Base-by-base conservation (phyloP, 2,329 filamentous ascomycete genomes). In the Alternaria rosae region DNA sequence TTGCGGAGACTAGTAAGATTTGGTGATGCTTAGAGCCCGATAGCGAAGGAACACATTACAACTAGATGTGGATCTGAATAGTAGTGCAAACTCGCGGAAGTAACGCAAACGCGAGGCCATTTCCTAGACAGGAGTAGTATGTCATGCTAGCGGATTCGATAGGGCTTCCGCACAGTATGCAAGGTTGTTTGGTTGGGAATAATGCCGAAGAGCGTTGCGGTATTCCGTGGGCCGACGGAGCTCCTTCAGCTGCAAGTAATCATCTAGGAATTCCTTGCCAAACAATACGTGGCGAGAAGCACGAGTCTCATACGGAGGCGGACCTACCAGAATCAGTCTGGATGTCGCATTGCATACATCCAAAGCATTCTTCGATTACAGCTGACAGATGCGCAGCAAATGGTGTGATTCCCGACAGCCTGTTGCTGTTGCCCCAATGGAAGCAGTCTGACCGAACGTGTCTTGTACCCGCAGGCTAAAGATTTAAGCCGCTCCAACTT, bases 381-480 rank as follows among this genome's bases (percentile, higher is more conserved):
- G 64, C 54, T 55, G 58, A 61, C 55, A 47, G 48, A 21, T 66
- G 65, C 63, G 61, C 61, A 38, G 28, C 26, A 51, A 32, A 25
- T 54, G 58, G 58, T 65, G n/a, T 44, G 52, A 57, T 45, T 15
- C 54, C 11, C 17, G 12, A 23, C 47, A 32, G 26, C 30, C 25
- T 42, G 25, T 25, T 58, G 13, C 17, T 20, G 26, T 23, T 17
- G 35, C 20, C 32, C 25, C 52, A 44, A 21, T 28, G 26, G 42
- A 28, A 50, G n/a, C 30, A 28, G 6, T 21, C 20, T 42, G 20
- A 23, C 58, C 44, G 25, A 42, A 32, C 23, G 64, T 43, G 60
- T 50, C 54, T 66, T 61, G 28, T 32, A 42, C 57, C 62, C 62
- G 59, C 45, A 62, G 67, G 61, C 63, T 64, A 59, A 68, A 66